Base-by-base conservation (phyloP, 2,329 filamentous ascomycete species). In the Domatiomyces catenatus region DNA sequence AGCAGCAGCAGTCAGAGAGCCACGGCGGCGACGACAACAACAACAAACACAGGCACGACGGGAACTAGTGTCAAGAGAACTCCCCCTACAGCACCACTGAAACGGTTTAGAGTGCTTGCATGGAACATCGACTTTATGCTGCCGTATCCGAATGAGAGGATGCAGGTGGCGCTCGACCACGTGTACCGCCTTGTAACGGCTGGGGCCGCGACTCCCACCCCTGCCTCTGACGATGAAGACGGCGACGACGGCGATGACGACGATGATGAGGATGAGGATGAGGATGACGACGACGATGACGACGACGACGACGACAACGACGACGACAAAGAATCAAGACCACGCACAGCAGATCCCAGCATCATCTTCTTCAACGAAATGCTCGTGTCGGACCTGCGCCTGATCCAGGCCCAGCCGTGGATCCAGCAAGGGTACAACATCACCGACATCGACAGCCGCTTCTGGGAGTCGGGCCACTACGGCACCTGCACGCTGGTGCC, bases 361-460 rank as follows among this genome's bases (percentile, higher is more conserved):
- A 60, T 76, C 3, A 67, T 78, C 51, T 72, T 73, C 59, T 61
- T 79, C 1, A 74, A 77, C 54, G 75, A 79, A 59, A 77, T 76
- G 66, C 62, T 66, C 5, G 54, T 59, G 0, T 63, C 66, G 0
- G 74, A 78, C 52, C 61, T 79, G 6, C 19, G 54, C 4, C 62
- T 69, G 0, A 72, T 79, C 46, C 61, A 66, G 20, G 51, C 62
- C 2, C 64, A 68, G 15, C 55, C 63, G 2, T 79, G 75, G 75
- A 59, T 79, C 12, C 69, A 65, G 20, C 56, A 67, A 5, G 58
- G 56, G 2, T 79, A 77, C 60, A 61, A 67, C 52, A 54, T 77
- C 8, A 76, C 73, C 0, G 75, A 79, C 44, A 8, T 70, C 2
- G 65, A 68, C 42, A 54, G 58, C 0, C 58, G 58, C 2, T 63